Conservation (phyloP, 1,139 yeast species). For the Debaryomyces sp. region DNA sequence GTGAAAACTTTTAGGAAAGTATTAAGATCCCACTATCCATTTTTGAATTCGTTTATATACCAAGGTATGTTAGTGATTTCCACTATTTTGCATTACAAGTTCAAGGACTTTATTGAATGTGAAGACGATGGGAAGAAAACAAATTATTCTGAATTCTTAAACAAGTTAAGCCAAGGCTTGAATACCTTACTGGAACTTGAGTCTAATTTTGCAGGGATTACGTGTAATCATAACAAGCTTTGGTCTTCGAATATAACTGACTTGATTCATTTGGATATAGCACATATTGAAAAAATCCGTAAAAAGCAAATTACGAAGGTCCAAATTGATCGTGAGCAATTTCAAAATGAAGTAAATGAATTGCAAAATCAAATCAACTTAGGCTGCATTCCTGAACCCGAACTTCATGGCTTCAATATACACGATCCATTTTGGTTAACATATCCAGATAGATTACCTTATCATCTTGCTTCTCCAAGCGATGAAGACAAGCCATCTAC, state of each 20-base stretch:
- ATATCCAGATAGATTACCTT: slow-evolving; percentile 44
- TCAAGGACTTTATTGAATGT: slow-evolving; percentile 34
- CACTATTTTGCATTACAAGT: slow-evolving; percentile 49
- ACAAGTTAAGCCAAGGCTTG: slow-evolving; percentile 27
- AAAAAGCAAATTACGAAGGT: slow-evolving; percentile 21
- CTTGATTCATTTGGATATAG: slow-evolving; percentile 35
- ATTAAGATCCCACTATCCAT: slow-evolving; percentile 44
- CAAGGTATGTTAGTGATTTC: slow-evolving; percentile 56
- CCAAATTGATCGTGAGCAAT: not conserved
- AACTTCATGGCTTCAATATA: slow-evolving; percentile 32
- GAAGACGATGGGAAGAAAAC: slow-evolving; percentile 14
- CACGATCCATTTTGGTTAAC: slow-evolving; percentile 50
- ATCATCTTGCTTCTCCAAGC: slow-evolving; percentile 39
- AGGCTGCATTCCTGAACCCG: not conserved
- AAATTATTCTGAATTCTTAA: slow-evolving; percentile 23
- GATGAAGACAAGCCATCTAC: slow-evolving; percentile 23
- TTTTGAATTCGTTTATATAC: slow-evolving; percentile 50
- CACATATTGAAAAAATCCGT: slow-evolving; percentile 31
- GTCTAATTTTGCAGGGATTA: slow-evolving; percentile 14
- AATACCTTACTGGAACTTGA: slow-evolving; percentile 30
- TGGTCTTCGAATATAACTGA: slow-evolving; percentile 43
- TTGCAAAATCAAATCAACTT: not conserved
- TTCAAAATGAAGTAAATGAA: slow-evolving; percentile 1
- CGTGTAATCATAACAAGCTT: slow-evolving; percentile 24
- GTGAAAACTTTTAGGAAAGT: slow-evolving; percentile 34